Base-by-base conservation (phyloP, 345 rosid genomes). In the Murraya koenigii region DNA sequence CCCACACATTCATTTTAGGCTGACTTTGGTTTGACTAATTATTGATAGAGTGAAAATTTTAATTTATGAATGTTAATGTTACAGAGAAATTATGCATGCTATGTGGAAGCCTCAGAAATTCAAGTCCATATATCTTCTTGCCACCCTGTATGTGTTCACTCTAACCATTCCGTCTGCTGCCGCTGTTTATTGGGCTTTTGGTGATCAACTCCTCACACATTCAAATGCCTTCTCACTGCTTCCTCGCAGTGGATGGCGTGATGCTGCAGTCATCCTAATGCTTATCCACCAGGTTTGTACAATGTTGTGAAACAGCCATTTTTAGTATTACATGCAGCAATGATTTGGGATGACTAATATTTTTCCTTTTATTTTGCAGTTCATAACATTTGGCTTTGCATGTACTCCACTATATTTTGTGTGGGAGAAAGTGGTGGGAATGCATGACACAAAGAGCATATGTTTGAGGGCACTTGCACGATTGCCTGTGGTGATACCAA, bases 81-180 rank as follows among this genome's bases (percentile, higher is more conserved):
- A 38, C 76, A 93, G 97, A 71, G 97, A 93, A 82, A 91, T 91
- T 44, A 93, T 93, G 95, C 95, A 91, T 75, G 97, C 95, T 6
- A 91, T 91, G 97, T 90, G 97, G 97, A 91, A 87, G 83, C 96
- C 97, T 64, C 87, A 86, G 68, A 93, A 87, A 72, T 93, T 93
- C 90, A 91, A 93, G 91, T 91, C 76, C 90, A 87, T 93, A 36
- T 93, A 93, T 76, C 91, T 93, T 4, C 52, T 85, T 67, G 97
- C 96, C 7, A 93, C 96, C 13, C 82, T 93, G 0, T 93, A 89
- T 69, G 97, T 93, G 28, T 93, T 91, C 88, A 90, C 97, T 76
- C 84, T 93, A 26, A 93, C 97, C 26, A 72, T 93, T 66, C 97
- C 97, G 28, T 93, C 97, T 0, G 90, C 97, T 26, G 69, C 86